Percentiles rank a stretch among this genome's conserved stretches.
Conservation (phyloP, 495 filamentous ascomycete genomes). For the Lineolata rhizophorae region DNA sequence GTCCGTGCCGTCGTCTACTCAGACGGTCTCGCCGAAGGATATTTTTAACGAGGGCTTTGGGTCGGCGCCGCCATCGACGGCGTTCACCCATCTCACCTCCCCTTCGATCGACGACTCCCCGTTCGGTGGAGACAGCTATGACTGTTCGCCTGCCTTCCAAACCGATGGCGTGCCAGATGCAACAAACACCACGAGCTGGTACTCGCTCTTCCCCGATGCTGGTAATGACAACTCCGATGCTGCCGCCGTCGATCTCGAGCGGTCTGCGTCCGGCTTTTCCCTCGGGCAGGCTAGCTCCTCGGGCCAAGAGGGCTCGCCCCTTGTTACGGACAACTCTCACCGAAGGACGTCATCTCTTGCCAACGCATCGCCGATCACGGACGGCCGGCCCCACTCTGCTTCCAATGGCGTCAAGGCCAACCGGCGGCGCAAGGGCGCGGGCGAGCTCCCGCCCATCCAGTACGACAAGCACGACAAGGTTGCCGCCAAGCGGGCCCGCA, state of each 20-base stretch:
- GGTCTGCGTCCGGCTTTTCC: constrained; percentile 13
- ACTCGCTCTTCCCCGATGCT: constrained; percentile 42
- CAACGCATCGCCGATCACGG: constrained; percentile 24
- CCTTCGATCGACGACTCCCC: constrained; percentile 35
- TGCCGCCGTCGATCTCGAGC: constrained; percentile 7
- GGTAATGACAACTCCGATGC: constrained; percentile 9
- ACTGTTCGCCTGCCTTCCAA: constrained; percentile 52
- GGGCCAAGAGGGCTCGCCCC: constrained; percentile 9
- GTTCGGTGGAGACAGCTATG: constrained; percentile 45
- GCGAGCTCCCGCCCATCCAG: constrained; percentile 59
- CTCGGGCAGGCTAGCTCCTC: constrained; percentile 15
- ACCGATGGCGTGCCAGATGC: constrained; percentile 16
- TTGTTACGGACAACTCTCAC: constrained; percentile 13
- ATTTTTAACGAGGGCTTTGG: constrained; percentile 43
- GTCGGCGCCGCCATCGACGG: constrained; percentile 63
- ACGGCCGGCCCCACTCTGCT: constrained; percentile 31
- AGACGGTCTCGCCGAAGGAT: constrained; percentile 71
- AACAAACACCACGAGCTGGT: constrained; percentile 27
- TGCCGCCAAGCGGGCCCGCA: constrained; percentile 81
- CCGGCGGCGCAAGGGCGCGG: constrained; percentile 55
- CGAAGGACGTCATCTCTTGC: constrained; percentile 18
- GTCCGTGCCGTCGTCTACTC: constrained; percentile 6
- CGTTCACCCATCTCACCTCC: constrained; percentile 70
- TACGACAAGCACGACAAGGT: constrained; percentile 49
- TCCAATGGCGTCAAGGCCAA: constrained; percentile 41